These are phyloP conservation scores for Dichotomocladium elegans DNA, from an alignment of 371 early-diverging fungal species.

Conservation along the genomic window DNA sequence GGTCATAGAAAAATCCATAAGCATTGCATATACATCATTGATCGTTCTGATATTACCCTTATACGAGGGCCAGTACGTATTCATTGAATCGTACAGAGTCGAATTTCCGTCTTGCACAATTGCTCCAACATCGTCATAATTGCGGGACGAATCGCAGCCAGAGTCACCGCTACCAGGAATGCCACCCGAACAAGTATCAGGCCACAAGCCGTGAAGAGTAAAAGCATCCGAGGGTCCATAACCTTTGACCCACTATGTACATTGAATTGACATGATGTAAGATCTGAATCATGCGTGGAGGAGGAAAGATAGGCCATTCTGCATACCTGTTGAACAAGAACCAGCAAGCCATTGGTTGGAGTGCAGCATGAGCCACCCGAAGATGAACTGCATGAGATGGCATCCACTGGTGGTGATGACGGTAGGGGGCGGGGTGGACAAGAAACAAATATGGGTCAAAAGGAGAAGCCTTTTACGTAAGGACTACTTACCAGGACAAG, in stretches of 20 bases:
- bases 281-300: too few species aligned
- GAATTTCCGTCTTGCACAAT: conserved; percentile 32
- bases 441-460: background rate
- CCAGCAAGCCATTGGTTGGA: conserved; percentile 15
- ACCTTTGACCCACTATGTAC: conserved; percentile 11
- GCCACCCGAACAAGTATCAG: conserved; percentile 67
- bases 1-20: background rate
- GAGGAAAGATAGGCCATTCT: background rate
- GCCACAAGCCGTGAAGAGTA: conserved; percentile 74
- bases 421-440: too few species aligned
- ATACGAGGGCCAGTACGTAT: conserved; percentile 74
- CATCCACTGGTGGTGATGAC: conserved; percentile 10
- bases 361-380: conserved; percentile 13
- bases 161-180: conserved; percentile 38
- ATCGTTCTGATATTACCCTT: conserved; percentile 36
- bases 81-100: conserved; percentile 52
- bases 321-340: conserved; percentile 18
- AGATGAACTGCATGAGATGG: conserved; percentile 10
- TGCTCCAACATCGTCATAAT: conserved; percentile 44
- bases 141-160: conserved; percentile 67
- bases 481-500: conserved; percentile 3
- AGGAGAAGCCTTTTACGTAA: background rate
- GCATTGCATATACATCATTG: background rate
- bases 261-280: background rate
- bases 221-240: conserved; percentile 17